Conservation (phyloP, 2,329 filamentous ascomycete genomes). For the Falciphora oryzae region DNA sequence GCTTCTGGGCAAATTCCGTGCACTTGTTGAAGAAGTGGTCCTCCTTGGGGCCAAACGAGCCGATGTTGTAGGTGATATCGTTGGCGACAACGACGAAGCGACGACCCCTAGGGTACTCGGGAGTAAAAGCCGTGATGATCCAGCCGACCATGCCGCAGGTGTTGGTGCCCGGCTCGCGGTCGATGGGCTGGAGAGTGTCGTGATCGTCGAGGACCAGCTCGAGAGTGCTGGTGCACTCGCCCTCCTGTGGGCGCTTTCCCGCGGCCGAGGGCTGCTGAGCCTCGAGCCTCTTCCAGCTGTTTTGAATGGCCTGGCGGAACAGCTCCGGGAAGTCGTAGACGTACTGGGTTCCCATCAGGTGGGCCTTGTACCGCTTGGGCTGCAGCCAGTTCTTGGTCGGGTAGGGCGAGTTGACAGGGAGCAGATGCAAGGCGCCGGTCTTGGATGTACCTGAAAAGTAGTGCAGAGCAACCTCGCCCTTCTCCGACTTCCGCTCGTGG, state of each 20-base stretch:
- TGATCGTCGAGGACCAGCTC: constrained; percentile 93
- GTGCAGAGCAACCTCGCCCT: constrained; percentile 97
- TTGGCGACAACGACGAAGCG: constrained; percentile 97
- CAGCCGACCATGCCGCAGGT: constrained; percentile 97
- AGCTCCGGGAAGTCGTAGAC: constrained; percentile 99
- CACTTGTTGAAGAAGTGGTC: constrained; percentile 99
- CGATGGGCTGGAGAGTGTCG: constrained; percentile 87
- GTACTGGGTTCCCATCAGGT: constrained; percentile 98
- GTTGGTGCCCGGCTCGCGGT: constrained; percentile 92
- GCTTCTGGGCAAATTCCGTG: constrained; percentile 83
- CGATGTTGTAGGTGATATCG: constrained; percentile 99
- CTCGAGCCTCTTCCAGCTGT: constrained; percentile 77
- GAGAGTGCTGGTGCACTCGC: constrained; percentile 88
- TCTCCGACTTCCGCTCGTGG: constrained; percentile 95
- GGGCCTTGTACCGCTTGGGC: constrained; percentile 98
- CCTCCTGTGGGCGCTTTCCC: constrained; percentile 69
- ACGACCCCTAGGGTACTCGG: constrained; percentile 88
- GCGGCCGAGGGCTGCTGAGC: constrained; percentile 70
- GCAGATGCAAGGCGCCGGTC: constrained; percentile 90
- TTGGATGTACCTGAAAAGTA: constrained; percentile 93
- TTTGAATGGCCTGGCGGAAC: constrained; percentile 96
- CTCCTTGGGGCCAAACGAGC: constrained; percentile 92
- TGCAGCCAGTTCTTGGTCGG: constrained; percentile 98
- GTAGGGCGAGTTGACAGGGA: constrained; percentile 87
- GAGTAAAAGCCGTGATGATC: constrained; percentile 90